Conservation (phyloP, 176 grass and related monocot species). For the sorghum (Sorghum bicolor) region DNA sequence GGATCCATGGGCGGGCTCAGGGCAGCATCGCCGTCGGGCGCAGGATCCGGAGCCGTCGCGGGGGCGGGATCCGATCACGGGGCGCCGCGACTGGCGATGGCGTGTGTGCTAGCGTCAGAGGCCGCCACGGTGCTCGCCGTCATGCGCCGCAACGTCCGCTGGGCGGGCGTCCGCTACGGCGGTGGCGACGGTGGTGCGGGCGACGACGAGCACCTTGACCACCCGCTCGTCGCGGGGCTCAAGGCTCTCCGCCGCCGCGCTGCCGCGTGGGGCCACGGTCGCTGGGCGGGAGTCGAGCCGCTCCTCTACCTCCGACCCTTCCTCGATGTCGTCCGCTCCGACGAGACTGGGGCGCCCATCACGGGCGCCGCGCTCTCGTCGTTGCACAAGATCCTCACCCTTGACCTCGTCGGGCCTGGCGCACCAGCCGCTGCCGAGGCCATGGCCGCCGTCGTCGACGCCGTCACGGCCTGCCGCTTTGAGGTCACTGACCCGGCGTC, state of each 20-base stretch:
- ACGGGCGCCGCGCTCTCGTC: slow-evolving; percentile 84
- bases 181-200: slow-evolving; percentile 38
- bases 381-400: slow-evolving; percentile 82
- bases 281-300: slow-evolving; percentile 47
- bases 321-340: slow-evolving; percentile 87
- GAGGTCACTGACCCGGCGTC: slow-evolving; percentile 95
- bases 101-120: slow-evolving; percentile 86
- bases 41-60: not conserved
- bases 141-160: slow-evolving; percentile 97
- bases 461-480: slow-evolving; percentile 83
- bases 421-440: slow-evolving; percentile 41
- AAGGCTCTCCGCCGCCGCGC: slow-evolving; percentile 66
- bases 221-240: slow-evolving; percentile 70
- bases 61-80: not conserved
- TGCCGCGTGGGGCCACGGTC: slow-evolving; percentile 49
- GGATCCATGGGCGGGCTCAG: slow-evolving; percentile 52
- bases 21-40: slow-evolving; percentile 28
- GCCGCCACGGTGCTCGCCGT: slow-evolving; percentile 91
- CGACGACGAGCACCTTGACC: slow-evolving; percentile 67
- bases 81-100: slow-evolving; percentile 45
- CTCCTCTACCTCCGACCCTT: slow-evolving; percentile 77
- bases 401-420: slow-evolving; percentile 56
- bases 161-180: slow-evolving; percentile 72
- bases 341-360: slow-evolving; percentile 94
- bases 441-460: slow-evolving; percentile 77